These are phyloP conservation scores for Ophiostoma sp. DNA, from an alignment of 2,329 filamentous ascomycete species.

Conservation along the genomic window DNA sequence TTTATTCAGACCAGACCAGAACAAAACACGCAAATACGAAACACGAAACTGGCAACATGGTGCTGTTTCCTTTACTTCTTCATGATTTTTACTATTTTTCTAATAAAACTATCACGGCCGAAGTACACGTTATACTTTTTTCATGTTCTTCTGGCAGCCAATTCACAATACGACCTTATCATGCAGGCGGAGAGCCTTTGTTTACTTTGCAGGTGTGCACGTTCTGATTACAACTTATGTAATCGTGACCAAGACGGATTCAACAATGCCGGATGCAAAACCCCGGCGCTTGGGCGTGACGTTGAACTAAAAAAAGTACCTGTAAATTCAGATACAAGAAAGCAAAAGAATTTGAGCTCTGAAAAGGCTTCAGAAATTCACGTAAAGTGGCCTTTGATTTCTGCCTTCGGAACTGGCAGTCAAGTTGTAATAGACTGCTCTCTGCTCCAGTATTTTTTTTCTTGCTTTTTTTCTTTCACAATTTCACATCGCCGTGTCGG, in stretches of 20 bases:
- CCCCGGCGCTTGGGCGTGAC: not conserved
- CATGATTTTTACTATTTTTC: not conserved
- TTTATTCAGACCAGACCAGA: not conserved
- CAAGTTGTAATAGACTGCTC: not conserved
- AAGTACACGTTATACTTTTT: not conserved
- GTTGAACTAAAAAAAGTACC: not conserved
- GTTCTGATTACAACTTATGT: not conserved
- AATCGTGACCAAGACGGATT: not conserved
- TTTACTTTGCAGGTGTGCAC: not conserved
- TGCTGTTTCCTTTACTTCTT: not conserved
- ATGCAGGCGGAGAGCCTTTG: not conserved
- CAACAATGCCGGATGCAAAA: not conserved
- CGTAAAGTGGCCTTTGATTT: not conserved
- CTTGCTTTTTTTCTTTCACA: not conserved
- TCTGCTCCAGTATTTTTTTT: not conserved
- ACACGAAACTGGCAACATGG: not conserved
- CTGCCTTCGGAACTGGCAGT: not conserved
- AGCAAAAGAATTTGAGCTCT: not conserved
- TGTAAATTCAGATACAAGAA: not conserved
- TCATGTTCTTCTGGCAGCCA: not conserved
- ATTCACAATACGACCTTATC: not conserved
- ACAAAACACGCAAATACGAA: not conserved
- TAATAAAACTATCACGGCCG: not conserved
- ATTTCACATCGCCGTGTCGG: not conserved
- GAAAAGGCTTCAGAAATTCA: not conserved